Percentiles rank a stretch among this genome's conserved stretches.
Conservation (phyloP, 352 stramenopile species). For the Pythium rishiriense region DNA sequence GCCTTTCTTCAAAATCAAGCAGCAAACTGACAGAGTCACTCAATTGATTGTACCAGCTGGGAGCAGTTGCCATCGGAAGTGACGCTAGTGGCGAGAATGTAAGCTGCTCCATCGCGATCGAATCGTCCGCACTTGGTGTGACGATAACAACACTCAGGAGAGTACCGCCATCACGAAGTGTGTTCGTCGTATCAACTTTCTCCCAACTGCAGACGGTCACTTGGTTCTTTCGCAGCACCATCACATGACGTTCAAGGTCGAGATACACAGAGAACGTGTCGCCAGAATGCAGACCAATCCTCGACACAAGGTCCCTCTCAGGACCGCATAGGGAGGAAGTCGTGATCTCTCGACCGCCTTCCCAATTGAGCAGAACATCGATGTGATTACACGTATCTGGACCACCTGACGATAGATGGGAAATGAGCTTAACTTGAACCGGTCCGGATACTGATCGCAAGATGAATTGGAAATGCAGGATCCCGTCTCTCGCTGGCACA, state of each 20-base stretch:
- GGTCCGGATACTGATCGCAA: conserved; percentile 4
- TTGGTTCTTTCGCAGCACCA: conserved; percentile 20
- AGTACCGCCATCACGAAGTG: neutral
- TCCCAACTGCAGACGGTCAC: neutral
- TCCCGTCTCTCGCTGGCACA: neutral
- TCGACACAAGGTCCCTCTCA: neutral
- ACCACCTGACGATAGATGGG: neutral
- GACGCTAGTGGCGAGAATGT: conserved; percentile 36
- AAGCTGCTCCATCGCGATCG: neutral
- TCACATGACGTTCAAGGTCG: neutral
- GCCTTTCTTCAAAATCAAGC: conserved; percentile 52
- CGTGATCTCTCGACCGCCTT: neutral
- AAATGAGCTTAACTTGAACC: conserved; percentile 1
- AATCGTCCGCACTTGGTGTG: neutral
- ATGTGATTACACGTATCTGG: neutral
- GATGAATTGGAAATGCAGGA: neutral
- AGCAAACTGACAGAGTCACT: conserved; percentile 56
- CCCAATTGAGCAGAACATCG: conserved; percentile 14
- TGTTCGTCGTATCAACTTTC: neutral
- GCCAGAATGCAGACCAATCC: conserved; percentile 28
- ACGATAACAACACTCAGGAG: neutral
- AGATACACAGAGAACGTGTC: conserved; percentile 37
- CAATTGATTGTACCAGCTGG: conserved; percentile 65
- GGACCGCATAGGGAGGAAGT: conserved; percentile 3
- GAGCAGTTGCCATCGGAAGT: conserved; percentile 31